phyloP scores from a whole-genome alignment of 108 stramenopile genomes.

The Craspedostauros australis region DNA sequence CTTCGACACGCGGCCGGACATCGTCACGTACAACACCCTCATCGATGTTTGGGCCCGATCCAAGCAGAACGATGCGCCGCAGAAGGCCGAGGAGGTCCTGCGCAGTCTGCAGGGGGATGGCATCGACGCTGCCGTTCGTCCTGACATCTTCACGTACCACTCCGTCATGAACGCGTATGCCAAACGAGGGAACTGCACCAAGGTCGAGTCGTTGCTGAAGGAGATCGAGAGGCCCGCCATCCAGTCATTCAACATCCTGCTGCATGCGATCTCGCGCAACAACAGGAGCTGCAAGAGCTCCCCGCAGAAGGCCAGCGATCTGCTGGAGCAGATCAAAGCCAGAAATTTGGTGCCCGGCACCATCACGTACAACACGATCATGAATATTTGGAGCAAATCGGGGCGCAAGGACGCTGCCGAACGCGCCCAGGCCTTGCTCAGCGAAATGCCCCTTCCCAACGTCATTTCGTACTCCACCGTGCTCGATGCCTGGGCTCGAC shows the following conservation, averaged over 20 bases:
- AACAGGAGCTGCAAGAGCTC: too few relatives aligned
- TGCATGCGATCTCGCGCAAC: too few relatives aligned
- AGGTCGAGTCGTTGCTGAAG: too few relatives aligned
- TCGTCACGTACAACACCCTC: constrained; percentile 9
- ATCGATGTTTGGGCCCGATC: constrained; percentile 22
- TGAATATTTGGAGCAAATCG: constrained; percentile 51
- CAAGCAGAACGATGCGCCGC: constrained; percentile 8
- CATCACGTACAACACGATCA: constrained; percentile 32
- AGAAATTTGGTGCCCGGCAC: constrained; percentile 17
- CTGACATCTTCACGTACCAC: constrained; percentile 24
- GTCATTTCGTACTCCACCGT: constrained; percentile 45
- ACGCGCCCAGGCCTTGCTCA: constrained; percentile 34
- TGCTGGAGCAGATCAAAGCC: too few relatives aligned
- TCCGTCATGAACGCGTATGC: constrained; percentile 55
- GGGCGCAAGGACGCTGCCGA: constrained; percentile 47
- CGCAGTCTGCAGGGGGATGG: constrained; percentile 11
- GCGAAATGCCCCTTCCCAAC: constrained; percentile 47
- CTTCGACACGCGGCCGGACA: constrained; percentile 13
- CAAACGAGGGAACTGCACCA: constrained; percentile 48
- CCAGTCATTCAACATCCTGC: too few relatives aligned
- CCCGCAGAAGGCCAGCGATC: too few relatives aligned
- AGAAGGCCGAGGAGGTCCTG: constrained; percentile 19
- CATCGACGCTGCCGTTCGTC: constrained; percentile 4
- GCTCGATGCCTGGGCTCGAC: constrained; percentile 1
- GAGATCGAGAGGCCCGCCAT: too few relatives aligned